These are phyloP conservation scores for Penicillium sp. DNA, from an alignment of 2,329 filamentous ascomycete species.

Conservation along the genomic window DNA sequence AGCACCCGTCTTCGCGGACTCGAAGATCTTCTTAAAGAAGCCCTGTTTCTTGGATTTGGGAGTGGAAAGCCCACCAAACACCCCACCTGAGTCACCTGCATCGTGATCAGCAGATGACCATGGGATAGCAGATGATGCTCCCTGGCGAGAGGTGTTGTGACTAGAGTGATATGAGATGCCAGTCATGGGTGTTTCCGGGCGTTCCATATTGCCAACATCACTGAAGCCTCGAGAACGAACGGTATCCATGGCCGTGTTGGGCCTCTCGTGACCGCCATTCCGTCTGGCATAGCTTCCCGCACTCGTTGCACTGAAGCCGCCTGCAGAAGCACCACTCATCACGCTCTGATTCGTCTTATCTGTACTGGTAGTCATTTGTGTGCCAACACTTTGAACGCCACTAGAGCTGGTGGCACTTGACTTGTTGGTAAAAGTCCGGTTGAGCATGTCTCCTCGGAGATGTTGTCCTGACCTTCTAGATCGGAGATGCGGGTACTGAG, in stretches of 20 bases:
- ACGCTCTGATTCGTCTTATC: slow-evolving; percentile 76
- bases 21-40: slow-evolving; percentile 93
- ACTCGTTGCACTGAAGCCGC: slow-evolving; percentile 88
- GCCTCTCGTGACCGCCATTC: slow-evolving; percentile 39
- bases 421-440: slow-evolving; percentile 80
- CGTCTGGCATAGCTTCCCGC: slow-evolving; percentile 86
- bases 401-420: slow-evolving; percentile 75
- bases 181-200: slow-evolving; percentile 57
- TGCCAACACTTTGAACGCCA: slow-evolving; percentile 62
- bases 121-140: slow-evolving; percentile 60
- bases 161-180: slow-evolving; percentile 89
- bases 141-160: slow-evolving; percentile 58
- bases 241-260: slow-evolving; percentile 42
- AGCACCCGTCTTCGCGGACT: slow-evolving; percentile 88
- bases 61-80: slow-evolving; percentile 69
- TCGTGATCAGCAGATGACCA: slow-evolving; percentile 45
- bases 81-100: slow-evolving; percentile 59
- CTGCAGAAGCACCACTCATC: slow-evolving; percentile 89
- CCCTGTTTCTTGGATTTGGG: slow-evolving; percentile 78
- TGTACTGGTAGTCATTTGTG: slow-evolving; percentile 63
- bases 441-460: slow-evolving; percentile 62
- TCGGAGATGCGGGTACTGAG: slow-evolving; percentile 34
- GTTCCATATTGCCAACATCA: slow-evolving; percentile 32
- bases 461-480: slow-evolving; percentile 61
- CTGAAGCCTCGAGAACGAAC: slow-evolving; percentile 37